phyloP scores from a whole-genome alignment of 2,329 filamentous ascomycete genomes.

The Beauveria sp. region DNA sequence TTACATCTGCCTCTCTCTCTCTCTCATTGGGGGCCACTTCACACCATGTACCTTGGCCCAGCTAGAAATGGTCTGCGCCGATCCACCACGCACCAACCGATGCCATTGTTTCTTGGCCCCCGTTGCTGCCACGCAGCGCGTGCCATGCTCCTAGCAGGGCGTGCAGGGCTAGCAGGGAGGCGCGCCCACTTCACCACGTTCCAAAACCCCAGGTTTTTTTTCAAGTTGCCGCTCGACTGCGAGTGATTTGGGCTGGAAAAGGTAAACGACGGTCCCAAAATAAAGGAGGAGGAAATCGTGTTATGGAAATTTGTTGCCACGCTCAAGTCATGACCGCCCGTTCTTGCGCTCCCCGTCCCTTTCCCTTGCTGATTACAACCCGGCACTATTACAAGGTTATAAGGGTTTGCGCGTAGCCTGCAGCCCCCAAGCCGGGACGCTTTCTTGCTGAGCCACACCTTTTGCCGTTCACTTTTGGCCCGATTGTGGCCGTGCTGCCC shows the following conservation, averaged over 20 bases:
- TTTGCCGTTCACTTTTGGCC: not conserved
- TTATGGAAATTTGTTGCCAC: too few relatives aligned
- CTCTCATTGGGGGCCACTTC: not conserved
- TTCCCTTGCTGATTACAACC: not conserved
- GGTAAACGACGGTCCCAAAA: too few relatives aligned
- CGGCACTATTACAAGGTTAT: not conserved
- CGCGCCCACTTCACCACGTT: not conserved
- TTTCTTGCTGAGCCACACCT: constrained; percentile 1
- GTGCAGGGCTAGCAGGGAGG: too few relatives aligned
- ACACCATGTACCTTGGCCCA: not conserved
- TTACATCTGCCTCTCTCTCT: not conserved
- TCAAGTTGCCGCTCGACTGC: not conserved
- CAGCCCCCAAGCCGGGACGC: not conserved
- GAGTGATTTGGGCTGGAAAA: not conserved
- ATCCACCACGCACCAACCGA: constrained; percentile 1
- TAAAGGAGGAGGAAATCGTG: too few relatives aligned
- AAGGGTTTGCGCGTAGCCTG: not conserved
- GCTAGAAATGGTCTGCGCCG: not conserved
- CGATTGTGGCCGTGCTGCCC: not conserved
- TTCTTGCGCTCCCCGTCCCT: not conserved
- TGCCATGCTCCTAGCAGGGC: not conserved
- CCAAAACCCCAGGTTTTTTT: not conserved
- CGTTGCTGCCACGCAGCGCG: not conserved
- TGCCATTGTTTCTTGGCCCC: not conserved
- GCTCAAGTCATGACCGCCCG: not conserved